Conservation (phyloP, 176 grass and related monocot genomes). For the Oryza nivara region DNA sequence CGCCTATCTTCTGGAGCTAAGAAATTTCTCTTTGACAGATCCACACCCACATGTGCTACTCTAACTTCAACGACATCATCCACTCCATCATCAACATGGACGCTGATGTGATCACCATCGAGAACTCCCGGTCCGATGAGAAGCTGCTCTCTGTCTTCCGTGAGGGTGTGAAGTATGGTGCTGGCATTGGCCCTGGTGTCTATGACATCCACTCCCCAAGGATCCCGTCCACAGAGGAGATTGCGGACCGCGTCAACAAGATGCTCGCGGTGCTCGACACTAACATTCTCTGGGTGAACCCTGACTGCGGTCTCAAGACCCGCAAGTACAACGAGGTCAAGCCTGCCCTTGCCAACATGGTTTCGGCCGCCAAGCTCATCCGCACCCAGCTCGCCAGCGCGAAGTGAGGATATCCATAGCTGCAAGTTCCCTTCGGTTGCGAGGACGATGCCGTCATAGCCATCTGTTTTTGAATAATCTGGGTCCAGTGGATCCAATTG, state of each 20-base stretch:
- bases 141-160: slow-evolving; percentile 94
- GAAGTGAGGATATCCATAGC: slow-evolving; percentile 41
- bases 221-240: slow-evolving; percentile 80
- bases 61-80: slow-evolving; percentile 98
- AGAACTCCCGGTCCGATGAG: slow-evolving; percentile 90
- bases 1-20: neutral
- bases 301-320: slow-evolving; percentile 93
- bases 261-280: slow-evolving; percentile 95
- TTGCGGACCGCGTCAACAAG: slow-evolving; percentile 81
- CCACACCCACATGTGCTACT: slow-evolving; percentile 99
- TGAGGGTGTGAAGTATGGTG: slow-evolving; percentile 75
- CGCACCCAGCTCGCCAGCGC: slow-evolving; percentile 71
- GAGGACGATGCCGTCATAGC: slow-evolving; percentile 34
- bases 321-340: slow-evolving; percentile 89
- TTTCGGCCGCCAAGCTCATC: slow-evolving; percentile 71
- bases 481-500: slow-evolving; percentile 5
- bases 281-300: slow-evolving; percentile 96
- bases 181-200: slow-evolving; percentile 83
- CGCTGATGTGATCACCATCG: slow-evolving; percentile 92
- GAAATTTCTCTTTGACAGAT: slow-evolving; percentile 51
- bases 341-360: slow-evolving; percentile 84
- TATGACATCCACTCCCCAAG: slow-evolving; percentile 97
- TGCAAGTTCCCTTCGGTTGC: slow-evolving; percentile 28
- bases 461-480: slow-evolving; percentile 49
- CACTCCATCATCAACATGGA: slow-evolving; percentile 96